Evolutionary conservation across 78 protist species (phyloP).

Genomic region (Trichosphaerium sp.): DNA sequence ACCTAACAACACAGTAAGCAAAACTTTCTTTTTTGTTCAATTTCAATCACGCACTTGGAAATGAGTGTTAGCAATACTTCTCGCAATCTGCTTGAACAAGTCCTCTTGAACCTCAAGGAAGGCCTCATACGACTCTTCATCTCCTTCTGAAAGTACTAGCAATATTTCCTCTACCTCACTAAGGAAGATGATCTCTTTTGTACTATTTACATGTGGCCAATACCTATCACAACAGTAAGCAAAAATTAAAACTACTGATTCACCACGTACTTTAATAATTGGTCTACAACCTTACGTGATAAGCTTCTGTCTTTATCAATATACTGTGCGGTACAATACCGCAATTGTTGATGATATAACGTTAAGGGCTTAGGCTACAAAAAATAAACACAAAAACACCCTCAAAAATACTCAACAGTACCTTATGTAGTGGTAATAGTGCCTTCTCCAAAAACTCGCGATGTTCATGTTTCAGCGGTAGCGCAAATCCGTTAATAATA

Average conservation of each 20-base stretch:
- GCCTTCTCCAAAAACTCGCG: slow-evolving; percentile 56
- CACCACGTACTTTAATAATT: not conserved
- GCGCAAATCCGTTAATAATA: slow-evolving; percentile 93
- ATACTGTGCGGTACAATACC: slow-evolving; percentile 42
- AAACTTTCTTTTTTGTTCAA: too few species aligned
- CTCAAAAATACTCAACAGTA: too few species aligned
- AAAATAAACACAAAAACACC: too few species aligned
- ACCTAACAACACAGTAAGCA: too few species aligned
- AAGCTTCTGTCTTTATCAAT: slow-evolving; percentile 35
- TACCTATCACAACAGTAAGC: too few species aligned
- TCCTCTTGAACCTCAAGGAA: not conserved
- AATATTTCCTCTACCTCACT: slow-evolving; percentile 28
- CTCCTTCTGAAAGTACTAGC: not conserved
- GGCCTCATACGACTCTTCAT: too few species aligned
- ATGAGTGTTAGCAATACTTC: slow-evolving; percentile 25
- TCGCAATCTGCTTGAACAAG: slow-evolving; percentile 21
- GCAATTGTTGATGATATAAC: slow-evolving; percentile 27
- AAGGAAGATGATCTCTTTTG: slow-evolving; percentile 32
- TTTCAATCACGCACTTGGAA: too few species aligned
- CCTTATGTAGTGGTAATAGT: slow-evolving; percentile 77
- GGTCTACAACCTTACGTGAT: slow-evolving; percentile 7
- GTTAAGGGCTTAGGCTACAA: slow-evolving; percentile 43
- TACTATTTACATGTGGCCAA: slow-evolving; percentile 48
- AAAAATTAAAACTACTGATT: too few species aligned
- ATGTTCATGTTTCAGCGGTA: slow-evolving; percentile 92